Evolutionary conservation across 345 rosid species (phyloP).

Genomic region (Excoecaria cochinchinensis): DNA sequence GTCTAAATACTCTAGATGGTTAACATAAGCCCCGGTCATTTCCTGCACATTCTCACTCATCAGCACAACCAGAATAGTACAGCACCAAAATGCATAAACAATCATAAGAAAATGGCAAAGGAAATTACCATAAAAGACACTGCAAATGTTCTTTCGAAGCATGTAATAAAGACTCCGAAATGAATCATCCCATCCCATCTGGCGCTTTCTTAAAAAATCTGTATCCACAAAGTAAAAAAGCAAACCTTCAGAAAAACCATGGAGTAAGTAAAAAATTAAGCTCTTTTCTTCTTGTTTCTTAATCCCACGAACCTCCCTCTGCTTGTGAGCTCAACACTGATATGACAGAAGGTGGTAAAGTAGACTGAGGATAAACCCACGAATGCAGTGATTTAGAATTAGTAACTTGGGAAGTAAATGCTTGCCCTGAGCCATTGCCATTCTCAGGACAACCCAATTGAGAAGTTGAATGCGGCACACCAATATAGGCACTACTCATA

Average conservation of each 20-base stretch:
- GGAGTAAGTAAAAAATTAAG: conserved; percentile 5
- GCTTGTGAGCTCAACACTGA: conserved; percentile 55
- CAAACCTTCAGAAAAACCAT: conserved; percentile 14
- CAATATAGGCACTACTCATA: conserved; percentile 44
- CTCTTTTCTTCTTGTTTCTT: neutral
- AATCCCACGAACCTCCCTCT: conserved; percentile 59
- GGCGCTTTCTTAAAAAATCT: conserved; percentile 72
- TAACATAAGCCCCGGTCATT: neutral
- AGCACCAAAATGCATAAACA: conserved; percentile 5
- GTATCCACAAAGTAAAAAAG: conserved; percentile 44
- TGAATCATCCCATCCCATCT: conserved; percentile 80
- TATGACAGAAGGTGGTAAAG: conserved; percentile 68
- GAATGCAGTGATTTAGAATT: conserved; percentile 65
- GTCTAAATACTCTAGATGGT: neutral
- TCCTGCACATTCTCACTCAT: neutral
- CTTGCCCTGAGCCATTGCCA: conserved; percentile 34
- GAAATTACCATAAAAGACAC: conserved; percentile 74
- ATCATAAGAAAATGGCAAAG: neutral
- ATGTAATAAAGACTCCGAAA: conserved; percentile 81
- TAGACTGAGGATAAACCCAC: conserved; percentile 92
- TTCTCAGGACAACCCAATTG: conserved; percentile 31
- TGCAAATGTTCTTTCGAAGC: conserved; percentile 71
- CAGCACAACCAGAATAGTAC: neutral
- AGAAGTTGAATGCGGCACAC: conserved; percentile 41
- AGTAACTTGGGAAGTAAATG: conserved; percentile 39